Conservation (phyloP, 139 green algal genomes). For the Haematococcus sp. region DNA sequence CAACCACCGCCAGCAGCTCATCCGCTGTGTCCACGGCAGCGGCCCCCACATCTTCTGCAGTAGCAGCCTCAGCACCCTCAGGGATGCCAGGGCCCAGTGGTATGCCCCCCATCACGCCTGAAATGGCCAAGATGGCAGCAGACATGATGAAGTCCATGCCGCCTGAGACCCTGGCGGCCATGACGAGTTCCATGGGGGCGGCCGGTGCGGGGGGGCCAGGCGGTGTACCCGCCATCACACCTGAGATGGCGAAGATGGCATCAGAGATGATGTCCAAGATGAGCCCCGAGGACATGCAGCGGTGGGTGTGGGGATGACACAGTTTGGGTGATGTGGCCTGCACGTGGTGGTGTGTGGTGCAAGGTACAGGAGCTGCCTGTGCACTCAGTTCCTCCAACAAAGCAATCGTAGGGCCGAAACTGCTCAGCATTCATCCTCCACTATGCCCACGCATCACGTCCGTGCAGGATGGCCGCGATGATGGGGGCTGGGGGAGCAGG, state of each 20-base stretch:
- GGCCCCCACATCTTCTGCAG: too few species aligned
- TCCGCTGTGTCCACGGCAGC: background rate
- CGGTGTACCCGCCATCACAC: slow-evolving; percentile 11
- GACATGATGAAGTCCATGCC: background rate
- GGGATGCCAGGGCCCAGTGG: background rate
- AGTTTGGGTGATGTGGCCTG: background rate
- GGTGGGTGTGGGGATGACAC: background rate
- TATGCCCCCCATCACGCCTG: slow-evolving; percentile 16
- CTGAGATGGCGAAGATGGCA: slow-evolving; percentile 34
- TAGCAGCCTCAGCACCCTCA: too few species aligned
- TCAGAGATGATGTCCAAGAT: slow-evolving; percentile 27
- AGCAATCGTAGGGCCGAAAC: too few species aligned
- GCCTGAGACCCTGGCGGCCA: background rate
- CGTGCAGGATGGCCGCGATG: background rate
- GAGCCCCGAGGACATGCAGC: slow-evolving; percentile 25
- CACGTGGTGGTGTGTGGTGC: background rate
- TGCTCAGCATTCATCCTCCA: too few species aligned
- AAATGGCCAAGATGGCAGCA: slow-evolving; percentile 30
- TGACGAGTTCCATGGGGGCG: background rate
- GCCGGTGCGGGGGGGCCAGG: background rate
- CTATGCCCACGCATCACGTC: background rate
- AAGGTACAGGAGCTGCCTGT: too few species aligned
- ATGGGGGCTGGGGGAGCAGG: background rate
- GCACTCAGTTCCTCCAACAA: too few species aligned
- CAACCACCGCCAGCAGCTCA: background rate